Evolutionary conservation across 108 stramenopile genomes (phyloP).

Genomic region (Cyclotella atomus): DNA sequence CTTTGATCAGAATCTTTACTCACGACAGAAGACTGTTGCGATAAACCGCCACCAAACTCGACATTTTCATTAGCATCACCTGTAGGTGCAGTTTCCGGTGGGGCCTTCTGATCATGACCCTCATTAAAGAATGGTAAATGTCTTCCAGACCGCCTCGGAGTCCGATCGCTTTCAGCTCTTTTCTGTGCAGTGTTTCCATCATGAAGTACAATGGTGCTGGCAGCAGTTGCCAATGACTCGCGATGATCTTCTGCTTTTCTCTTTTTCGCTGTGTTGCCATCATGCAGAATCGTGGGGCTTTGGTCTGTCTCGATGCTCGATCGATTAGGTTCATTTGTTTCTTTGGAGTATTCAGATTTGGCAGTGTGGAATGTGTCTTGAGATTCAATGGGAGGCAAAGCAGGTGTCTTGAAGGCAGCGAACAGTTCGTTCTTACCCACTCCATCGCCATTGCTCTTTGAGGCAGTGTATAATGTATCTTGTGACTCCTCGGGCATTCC

Average conservation of each 20-base stretch:
- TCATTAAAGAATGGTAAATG: not conserved
- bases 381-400: not conserved
- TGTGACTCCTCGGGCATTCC: not conserved
- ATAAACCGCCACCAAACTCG: not conserved
- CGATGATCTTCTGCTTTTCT: conserved; percentile 3
- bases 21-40: conserved; percentile 1
- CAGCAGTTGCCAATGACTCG: not conserved
- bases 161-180: conserved; percentile 20
- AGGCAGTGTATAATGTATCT: not conserved
- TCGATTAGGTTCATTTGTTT: not conserved
- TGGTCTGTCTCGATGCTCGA: not conserved
- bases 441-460: not conserved
- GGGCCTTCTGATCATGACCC: not conserved
- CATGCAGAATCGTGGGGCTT: conserved; percentile 10
- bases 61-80: not conserved
- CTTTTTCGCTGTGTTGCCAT: conserved; percentile 41
- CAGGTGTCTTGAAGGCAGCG: conserved; percentile 10
- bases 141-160: conserved; percentile 16
- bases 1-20: not conserved
- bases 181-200: conserved; percentile 40
- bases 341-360: conserved; percentile 17
- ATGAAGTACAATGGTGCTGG: not conserved
- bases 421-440: not conserved
- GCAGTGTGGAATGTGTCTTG: conserved; percentile 32
- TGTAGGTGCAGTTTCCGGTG: not conserved